Evolutionary conservation across 202 grass and related monocot species (phyloP).

Genomic region (Panicum hallii): DNA sequence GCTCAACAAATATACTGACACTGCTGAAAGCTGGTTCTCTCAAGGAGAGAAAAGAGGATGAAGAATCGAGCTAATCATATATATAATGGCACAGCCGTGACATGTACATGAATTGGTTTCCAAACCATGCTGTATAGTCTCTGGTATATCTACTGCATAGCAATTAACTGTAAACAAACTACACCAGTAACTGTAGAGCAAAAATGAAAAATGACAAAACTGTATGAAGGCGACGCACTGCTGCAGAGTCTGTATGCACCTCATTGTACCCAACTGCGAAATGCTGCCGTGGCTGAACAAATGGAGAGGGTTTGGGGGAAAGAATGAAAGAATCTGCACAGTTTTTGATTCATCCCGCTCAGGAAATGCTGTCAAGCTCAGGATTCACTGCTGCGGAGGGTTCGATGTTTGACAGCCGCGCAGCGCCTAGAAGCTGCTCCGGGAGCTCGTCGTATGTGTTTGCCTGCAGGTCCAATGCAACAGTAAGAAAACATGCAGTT

Average conservation of each 20-base stretch:
- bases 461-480: slow-evolving; percentile 55
- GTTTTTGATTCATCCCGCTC: slow-evolving; percentile 17
- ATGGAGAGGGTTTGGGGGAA: slow-evolving; percentile 3
- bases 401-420: slow-evolving; percentile 77
- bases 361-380: slow-evolving; percentile 46
- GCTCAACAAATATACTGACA: not conserved
- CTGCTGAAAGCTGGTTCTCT: not conserved
- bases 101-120: slow-evolving; percentile 34
- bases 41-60: not conserved
- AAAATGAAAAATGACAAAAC: not conserved
- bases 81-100: not conserved
- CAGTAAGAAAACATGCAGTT: not conserved
- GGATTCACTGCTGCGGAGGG: slow-evolving; percentile 65
- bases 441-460: slow-evolving; percentile 89
- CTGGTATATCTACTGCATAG: slow-evolving; percentile 15
- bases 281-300: slow-evolving; percentile 33
- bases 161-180: not conserved
- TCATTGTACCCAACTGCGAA: slow-evolving; percentile 33
- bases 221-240: slow-evolving; percentile 8
- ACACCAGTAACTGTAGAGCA: not conserved
- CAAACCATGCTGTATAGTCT: not conserved
- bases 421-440: slow-evolving; percentile 83
- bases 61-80: not conserved
- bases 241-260: slow-evolving; percentile 3
- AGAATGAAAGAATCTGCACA: slow-evolving; percentile 54